These are phyloP conservation scores for Globisporangium uncinulatum DNA, from an alignment of 352 stramenopile genomes.

Conservation along the genomic window DNA sequence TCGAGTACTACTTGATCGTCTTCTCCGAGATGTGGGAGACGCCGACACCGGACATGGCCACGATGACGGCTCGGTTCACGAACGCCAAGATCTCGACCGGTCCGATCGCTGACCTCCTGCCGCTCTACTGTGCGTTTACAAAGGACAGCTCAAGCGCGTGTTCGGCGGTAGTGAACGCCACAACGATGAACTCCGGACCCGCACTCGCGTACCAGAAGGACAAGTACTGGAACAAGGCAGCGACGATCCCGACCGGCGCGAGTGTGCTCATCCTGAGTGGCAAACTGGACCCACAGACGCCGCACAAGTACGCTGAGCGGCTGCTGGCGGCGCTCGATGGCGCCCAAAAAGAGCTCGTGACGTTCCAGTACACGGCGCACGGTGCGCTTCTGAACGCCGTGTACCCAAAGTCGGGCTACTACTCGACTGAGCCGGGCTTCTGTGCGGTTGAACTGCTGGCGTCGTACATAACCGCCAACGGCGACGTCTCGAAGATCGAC, in stretches of 20 bases:
- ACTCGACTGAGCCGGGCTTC: not conserved
- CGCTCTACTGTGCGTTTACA: conserved; percentile 48
- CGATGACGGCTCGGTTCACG: conserved; percentile 22
- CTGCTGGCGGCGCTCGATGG: conserved; percentile 12
- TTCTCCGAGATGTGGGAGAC: conserved; percentile 54
- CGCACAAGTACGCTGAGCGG: conserved; percentile 40
- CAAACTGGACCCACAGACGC: conserved; percentile 45
- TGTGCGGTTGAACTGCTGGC: conserved; percentile 2
- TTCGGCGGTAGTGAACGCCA: conserved; percentile 14
- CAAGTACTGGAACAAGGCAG: conserved; percentile 41
- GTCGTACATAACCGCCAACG: not conserved
- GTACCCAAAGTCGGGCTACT: not conserved
- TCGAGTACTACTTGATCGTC: conserved; percentile 45
- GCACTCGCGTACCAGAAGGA: conserved; percentile 36
- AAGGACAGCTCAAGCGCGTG: conserved; percentile 34
- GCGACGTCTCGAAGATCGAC: not conserved
- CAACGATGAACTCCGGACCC: not conserved
- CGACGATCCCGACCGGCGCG: conserved; percentile 25
- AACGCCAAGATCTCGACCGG: conserved; percentile 18
- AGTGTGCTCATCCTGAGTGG: conserved; percentile 44
- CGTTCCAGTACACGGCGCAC: not conserved
- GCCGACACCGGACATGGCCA: conserved; percentile 13
- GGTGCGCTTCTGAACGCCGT: not conserved
- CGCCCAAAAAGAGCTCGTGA: not conserved
- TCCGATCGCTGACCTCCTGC: conserved; percentile 16